These are phyloP conservation scores for Corinectria fuckeliana DNA, from an alignment of 2,329 filamentous ascomycete genomes.

Conservation along the genomic window DNA sequence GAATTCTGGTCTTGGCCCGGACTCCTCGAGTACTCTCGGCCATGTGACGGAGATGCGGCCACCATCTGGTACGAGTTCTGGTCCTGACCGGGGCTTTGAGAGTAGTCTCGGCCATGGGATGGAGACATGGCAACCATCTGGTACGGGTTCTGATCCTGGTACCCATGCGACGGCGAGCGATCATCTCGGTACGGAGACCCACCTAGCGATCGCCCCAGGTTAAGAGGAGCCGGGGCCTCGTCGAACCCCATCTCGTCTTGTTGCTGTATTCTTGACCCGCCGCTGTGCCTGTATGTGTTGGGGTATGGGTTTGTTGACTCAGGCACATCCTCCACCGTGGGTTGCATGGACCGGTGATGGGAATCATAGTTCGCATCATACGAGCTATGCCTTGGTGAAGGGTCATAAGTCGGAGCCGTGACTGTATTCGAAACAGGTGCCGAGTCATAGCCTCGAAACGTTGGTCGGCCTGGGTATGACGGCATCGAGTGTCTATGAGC, in stretches of 20 bases:
- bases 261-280: conserved; percentile 29
- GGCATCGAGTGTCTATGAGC: conserved; percentile 60
- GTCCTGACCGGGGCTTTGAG: background rate
- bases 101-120: conserved; percentile 2
- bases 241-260: conserved; percentile 51
- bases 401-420: conserved; percentile 43
- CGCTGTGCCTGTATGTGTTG: conserved; percentile 37
- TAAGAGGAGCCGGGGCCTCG: conserved; percentile 51
- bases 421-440: conserved; percentile 46
- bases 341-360: conserved; percentile 62
- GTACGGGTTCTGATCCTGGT: conserved; percentile 33
- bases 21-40: background rate
- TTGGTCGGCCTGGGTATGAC: conserved; percentile 60
- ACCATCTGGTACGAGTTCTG: conserved; percentile 9
- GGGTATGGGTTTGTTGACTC: conserved; percentile 51
- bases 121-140: conserved; percentile 23
- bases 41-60: conserved; percentile 38
- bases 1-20: conserved; percentile 5
- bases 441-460: conserved; percentile 59
- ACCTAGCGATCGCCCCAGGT: conserved; percentile 45
- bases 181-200: conserved; percentile 31
- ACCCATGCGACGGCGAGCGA: conserved; percentile 33
- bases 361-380: conserved; percentile 57
- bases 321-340: conserved; percentile 69
- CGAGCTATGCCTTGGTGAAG: conserved; percentile 55